Base-by-base conservation (phyloP, 2,329 filamentous ascomycete genomes). In the Colletotrichum caudatum region DNA sequence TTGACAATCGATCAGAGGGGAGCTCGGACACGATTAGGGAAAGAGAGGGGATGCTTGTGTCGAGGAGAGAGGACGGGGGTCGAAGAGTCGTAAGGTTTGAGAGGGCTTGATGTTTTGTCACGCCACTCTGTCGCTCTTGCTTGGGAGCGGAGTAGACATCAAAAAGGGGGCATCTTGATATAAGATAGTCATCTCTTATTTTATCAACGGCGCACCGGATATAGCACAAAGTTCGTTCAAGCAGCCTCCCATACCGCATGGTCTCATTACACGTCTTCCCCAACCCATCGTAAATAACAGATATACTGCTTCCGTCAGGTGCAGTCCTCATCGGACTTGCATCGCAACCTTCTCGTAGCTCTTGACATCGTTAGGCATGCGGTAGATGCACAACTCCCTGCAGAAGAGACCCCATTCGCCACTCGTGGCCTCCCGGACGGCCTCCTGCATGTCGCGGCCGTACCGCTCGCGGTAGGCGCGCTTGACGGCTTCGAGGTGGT, bases 401-500 rank as follows among this genome's bases (percentile, higher is more conserved):
- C 92, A 95, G 79, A 96, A 96, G 73, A 89, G 84, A 0, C 92
- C 91, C 87, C 93, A 95, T 74, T 95, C 91, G 1, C 92, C 90
- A 73, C 88, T 90, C 0, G 94, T 93, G 53, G 92, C 92, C 64
- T 94, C 92, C 59, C 89, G 88, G 48, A 99, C 90, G 54, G 93
- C 93, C 57, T 94, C 90, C 78, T 94, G 90, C 74, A 98, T 86
- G 57, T 92, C 89, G 62, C 87, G 84, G 6, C 88, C 87, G 81
- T 98, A 98, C 73, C 94, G 91, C 73, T 92, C 90, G 68, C 89
- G 87, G 81, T 94, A 99, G 73, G 94, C 93, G 41, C 84, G 82
- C 86, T 97, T 97, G 65, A 98, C 90, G 26, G 88, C 87, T 71
- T 91, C 89, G 82, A 98, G 87, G 81, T 98, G 95, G 74, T 88